Evolutionary conservation across 371 early-diverging fungal species (phyloP).

Genomic region (Actinomortierella wolfii): DNA sequence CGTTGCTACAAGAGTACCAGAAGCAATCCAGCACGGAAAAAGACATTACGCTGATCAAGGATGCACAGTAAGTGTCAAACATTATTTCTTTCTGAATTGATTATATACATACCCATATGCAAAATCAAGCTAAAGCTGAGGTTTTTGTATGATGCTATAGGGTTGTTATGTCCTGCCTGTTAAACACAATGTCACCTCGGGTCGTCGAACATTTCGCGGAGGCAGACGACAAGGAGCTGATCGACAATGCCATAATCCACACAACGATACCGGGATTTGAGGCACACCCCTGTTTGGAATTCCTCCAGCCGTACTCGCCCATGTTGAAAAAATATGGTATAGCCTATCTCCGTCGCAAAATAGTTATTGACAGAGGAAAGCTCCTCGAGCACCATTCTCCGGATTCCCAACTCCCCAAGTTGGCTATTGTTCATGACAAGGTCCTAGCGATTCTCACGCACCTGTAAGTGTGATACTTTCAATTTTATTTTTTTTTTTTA

Average conservation of each 20-base stretch:
- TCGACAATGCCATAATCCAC: slow-evolving; percentile 7
- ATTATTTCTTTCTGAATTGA: neutral
- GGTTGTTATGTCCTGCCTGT: slow-evolving; percentile 11
- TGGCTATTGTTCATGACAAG: neutral
- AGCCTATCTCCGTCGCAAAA: slow-evolving; percentile 2
- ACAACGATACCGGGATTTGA: slow-evolving; percentile 17
- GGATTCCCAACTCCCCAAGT: slow-evolving; percentile 2
- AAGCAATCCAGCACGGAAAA: neutral
- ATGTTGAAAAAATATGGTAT: slow-evolving; percentile 5
- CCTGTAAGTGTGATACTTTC: slow-evolving; percentile 1
- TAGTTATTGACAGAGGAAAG: slow-evolving; percentile 4
- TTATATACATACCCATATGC: neutral
- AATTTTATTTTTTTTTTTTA: neutral
- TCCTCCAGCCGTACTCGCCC: slow-evolving; percentile 1
- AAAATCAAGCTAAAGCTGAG: neutral
- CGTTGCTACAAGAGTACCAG: slow-evolving; percentile 1
- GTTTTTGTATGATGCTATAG: slow-evolving; percentile 3
- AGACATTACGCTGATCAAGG: neutral
- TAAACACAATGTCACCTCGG: slow-evolving; percentile 14
- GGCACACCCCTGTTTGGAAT: slow-evolving; percentile 4
- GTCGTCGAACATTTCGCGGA: slow-evolving; percentile 7
- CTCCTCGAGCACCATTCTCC: slow-evolving; percentile 3
- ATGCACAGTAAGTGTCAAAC: neutral
- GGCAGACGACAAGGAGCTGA: slow-evolving; percentile 7
- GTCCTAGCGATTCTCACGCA: slow-evolving; percentile 6